Evolutionary conservation across 2,329 filamentous ascomycete genomes (phyloP), one percentile per base, ranked within the genome.

Genomic region (Stachybotrys echinatus): DNA sequence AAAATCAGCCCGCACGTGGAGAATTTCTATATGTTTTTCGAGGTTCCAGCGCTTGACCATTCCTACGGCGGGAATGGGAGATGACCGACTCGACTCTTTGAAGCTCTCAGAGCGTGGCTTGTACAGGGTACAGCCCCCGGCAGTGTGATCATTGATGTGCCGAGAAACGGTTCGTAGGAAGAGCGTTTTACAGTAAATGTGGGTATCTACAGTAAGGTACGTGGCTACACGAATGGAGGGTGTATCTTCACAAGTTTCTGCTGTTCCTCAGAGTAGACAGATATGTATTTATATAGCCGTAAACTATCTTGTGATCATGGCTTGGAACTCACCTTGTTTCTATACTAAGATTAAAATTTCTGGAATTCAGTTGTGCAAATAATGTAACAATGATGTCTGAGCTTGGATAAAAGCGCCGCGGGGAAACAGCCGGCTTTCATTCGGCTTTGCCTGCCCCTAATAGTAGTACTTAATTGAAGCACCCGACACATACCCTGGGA

Each of bases 1-100:
- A 5, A 50, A 1, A 20, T 19, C 0, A 53, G 55, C 1, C 12
- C 51, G 0, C 10, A 48, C 0, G 54, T 50, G 0, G 17, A 20
- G 2, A 49, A 58, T 1, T 58, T 52, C 20, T 58, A 56, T 10
- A 42, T 54, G 0, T 52, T 57, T 4, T 58, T 55, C 3, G 47
- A 50, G 10, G 56, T 56, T 0, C 56, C 56, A 0, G 56, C 54
- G 12, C 47, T 58, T 5, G 42, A 19, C 0, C 56, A 58, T 14
- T 58, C 55, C 6, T 20, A 20, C 1, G 42, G 31, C 18, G 56
- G 56, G 0, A 8, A 21, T 1, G 54, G 52, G 4, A 54, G 52
- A 44, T 49, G 48, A 31, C 55, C 56, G 0, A 54, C 46, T 1
- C 45, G 23, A 20, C 38, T 23, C 0, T 50, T 58, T 12, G 52